A percentile compares a stretch with the other conserved stretches of the same genome.
Conservation (phyloP, 2,329 filamentous ascomycete species). For the Dactylellina leptospora region DNA sequence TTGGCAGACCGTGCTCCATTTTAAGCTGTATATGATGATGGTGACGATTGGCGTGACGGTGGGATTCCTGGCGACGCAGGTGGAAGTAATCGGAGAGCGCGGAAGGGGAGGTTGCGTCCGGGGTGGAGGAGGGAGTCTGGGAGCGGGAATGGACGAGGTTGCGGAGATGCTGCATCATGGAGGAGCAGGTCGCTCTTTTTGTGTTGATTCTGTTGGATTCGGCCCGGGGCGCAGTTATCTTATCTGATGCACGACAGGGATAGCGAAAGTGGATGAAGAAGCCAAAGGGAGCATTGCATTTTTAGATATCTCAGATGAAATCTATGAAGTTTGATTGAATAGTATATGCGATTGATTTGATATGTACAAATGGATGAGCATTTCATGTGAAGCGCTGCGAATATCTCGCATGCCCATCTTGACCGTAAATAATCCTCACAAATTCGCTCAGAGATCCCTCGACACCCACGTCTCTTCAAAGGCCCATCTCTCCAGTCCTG, state of each 20-base stretch:
- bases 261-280: no score
- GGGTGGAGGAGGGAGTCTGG: conserved; percentile 8
- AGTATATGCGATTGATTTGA: no score
- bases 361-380: no score
- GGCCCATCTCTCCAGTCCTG: conserved; percentile 60
- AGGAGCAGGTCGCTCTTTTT: no score
- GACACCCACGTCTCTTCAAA: conserved; percentile 56
- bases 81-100: not conserved
- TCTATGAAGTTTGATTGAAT: no score
- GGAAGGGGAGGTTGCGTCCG: not conserved
- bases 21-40: conserved; percentile 5
- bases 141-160: conserved; percentile 15
- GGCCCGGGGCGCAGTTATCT: not conserved
- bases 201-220: conserved; percentile 49
- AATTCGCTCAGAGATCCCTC: conserved; percentile 22
- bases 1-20: conserved; percentile 29
- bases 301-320: no score
- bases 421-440: not conserved
- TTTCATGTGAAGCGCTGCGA: no score
- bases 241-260: no score
- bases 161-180: conserved; percentile 27
- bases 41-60: conserved; percentile 3
- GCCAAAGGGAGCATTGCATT: no score
- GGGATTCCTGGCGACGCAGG: not conserved
- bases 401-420: no score